Percentiles rank a stretch among this genome's conserved stretches.
Evolutionary conservation across 495 filamentous ascomycete genomes (phyloP).

Genomic region (Amniculicola lignicola): DNA sequence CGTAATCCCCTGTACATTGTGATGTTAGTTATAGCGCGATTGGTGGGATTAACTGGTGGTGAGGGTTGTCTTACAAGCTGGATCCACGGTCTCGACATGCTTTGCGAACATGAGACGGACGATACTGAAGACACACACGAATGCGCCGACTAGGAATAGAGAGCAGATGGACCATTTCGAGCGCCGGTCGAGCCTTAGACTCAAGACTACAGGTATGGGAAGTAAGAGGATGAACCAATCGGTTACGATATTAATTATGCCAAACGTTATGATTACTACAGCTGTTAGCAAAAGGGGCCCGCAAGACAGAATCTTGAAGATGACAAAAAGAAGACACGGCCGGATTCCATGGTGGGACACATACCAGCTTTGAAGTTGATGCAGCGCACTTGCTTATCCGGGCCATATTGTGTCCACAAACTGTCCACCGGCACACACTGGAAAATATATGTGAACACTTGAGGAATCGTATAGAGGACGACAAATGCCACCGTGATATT

Average conservation of each 20-base stretch:
- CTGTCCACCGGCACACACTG: conserved; percentile 31
- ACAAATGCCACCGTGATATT: conserved; percentile 26
- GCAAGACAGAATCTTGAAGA: too few species aligned
- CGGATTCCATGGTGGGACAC: background rate
- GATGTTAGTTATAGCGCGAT: background rate
- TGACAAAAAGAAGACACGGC: background rate
- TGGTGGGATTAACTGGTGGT: background rate
- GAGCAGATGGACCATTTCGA: conserved; percentile 29
- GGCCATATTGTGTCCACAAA: conserved; percentile 20
- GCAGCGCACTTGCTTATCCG: conserved; percentile 1
- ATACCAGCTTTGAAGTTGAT: conserved; percentile 21
- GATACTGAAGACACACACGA: conserved; percentile 20
- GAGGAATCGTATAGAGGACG: conserved; percentile 26
- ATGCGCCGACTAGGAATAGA: conserved; percentile 13
- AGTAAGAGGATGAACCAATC: conserved; percentile 36
- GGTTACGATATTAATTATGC: conserved; percentile 34
- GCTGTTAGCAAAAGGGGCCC: too few species aligned
- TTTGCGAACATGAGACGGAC: conserved; percentile 11
- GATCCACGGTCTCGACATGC: conserved; percentile 6
- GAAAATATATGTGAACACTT: conserved; percentile 31
- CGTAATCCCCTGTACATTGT: conserved; percentile 9
- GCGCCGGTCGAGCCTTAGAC: conserved; percentile 28
- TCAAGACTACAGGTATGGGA: conserved; percentile 35
- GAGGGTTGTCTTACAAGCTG: conserved; percentile 14
- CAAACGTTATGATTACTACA: conserved; percentile 18